Evolutionary conservation across 768 basidiomycete genomes (phyloP), one percentile per base, ranked within the genome.

Genomic region (Suillus paluster): DNA sequence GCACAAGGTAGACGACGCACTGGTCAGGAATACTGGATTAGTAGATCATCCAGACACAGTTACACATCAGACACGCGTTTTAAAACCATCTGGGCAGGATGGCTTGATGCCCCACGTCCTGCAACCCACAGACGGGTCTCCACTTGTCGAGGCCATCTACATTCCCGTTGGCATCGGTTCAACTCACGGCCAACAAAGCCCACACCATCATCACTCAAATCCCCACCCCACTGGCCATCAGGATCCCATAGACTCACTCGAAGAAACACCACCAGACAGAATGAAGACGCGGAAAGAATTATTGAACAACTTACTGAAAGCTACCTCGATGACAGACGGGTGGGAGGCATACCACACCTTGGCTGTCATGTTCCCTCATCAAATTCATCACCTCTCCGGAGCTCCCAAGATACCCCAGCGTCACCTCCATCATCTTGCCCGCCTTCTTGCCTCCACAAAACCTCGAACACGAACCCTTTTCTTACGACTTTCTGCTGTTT

Each of bases 401-500:
- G 57, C 23, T 23, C 64, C 45, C 7, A 58, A 44, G 36, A 77
- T 77, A 63, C 79, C 75, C 38, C 70, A 63, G 62, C 63, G 70
- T 58, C 80, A 85, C 61, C 84, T 93, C 41, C 88, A 90, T 66
- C 82, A 83, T 33, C 76, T 94, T 53, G 79, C 78, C 19, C 85
- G 86, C 34, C 81, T 88, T 44, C 77, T 94, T n/a, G 78, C 85
- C 0, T 71, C 77, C 41, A 71, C 80, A 60, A 75, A 75, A 38
- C 86, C 87, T 34, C 85, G 84, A 65, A 87, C 87, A 7, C 85
- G 88, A 44, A 71, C 75, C 3, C 75, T 83, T 56, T 91, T 88
- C 73, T 79, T 87, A 10, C 87, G 85, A 14, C 79, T 94, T 4
- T 78, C 91, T n/a, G 83, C 87, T n/a, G 83, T 92, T 14, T 69